Conservation (phyloP, 2,329 filamentous ascomycete species). For the Chrysoporthe austroafricana region DNA sequence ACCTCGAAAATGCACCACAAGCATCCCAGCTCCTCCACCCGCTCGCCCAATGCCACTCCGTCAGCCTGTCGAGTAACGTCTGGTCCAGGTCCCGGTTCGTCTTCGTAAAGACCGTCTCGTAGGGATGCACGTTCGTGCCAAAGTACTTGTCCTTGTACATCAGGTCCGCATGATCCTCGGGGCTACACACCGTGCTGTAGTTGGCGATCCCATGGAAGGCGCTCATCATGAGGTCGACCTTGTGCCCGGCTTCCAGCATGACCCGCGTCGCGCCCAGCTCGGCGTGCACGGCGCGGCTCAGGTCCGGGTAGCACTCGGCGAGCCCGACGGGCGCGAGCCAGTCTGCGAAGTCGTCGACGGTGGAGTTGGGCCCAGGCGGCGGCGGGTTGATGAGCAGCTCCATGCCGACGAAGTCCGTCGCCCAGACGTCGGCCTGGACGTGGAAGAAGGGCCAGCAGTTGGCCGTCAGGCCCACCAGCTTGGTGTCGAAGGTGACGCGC, state of each 20-base stretch:
- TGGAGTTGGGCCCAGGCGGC: slow-evolving; percentile 27
- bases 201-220: slow-evolving; percentile 34
- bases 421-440: slow-evolving; percentile 44
- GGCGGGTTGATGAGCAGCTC: slow-evolving; percentile 39
- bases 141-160: slow-evolving; percentile 37
- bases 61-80: slow-evolving; percentile 34
- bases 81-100: slow-evolving; percentile 38
- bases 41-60: slow-evolving; percentile 35
- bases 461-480: slow-evolving; percentile 44
- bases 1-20: slow-evolving; percentile 27
- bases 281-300: slow-evolving; percentile 36
- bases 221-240: slow-evolving; percentile 41
- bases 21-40: slow-evolving; percentile 34
- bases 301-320: slow-evolving; percentile 37
- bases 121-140: slow-evolving; percentile 40
- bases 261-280: slow-evolving; percentile 39
- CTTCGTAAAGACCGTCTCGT: slow-evolving; percentile 43
- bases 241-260: slow-evolving; percentile 38
- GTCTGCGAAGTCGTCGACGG: slow-evolving; percentile 34
- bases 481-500: slow-evolving; percentile 33
- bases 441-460: slow-evolving; percentile 42
- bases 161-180: slow-evolving; percentile 32
- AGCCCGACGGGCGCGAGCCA: slow-evolving; percentile 36
- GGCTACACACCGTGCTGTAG: slow-evolving; percentile 33
- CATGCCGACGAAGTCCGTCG: slow-evolving; percentile 45